Base-by-base conservation (phyloP, 2,329 filamentous ascomycete species). In the Penicillium glabrum region DNA sequence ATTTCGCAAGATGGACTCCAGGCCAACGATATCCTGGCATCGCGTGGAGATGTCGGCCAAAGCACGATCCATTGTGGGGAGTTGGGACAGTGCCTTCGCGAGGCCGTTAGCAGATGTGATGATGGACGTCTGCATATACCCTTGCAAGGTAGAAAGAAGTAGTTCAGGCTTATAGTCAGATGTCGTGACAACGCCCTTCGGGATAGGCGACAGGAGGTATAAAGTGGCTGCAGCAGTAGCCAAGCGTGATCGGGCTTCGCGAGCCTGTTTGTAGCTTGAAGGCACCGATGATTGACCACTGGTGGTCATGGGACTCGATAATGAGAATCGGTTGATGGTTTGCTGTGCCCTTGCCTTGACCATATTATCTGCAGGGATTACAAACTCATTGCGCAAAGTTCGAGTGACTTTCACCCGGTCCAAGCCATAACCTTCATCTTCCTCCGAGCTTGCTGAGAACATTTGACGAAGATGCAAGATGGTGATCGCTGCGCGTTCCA, bases 1-100 rank as follows among this genome's bases (percentile, higher is more conserved):
- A 3, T 80, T 79, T 49, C 86, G 85, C 7, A 98, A 84, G 2
- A 97, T 83, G 1, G 86, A 79, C 76, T 96, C 91, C 3, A 98
- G 79, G 0, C 91, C 91, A n/a, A 96, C 86, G 39, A 98, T 86
- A 68, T 96, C 96, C 71, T 96, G 93, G 70, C 93, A 97, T 46
- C 90, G 84, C 5, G 88, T 86, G 7, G 90, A 89, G 23, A 96
- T 86, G 67, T 98, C 95, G 16, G 85, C 80, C 1, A 98, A 81
- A 0, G 91, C 89, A 51, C 91, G 85, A 47, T 98, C 93, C 29
- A 98, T 82, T 0, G 84, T 89, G 0, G 93, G 90, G 2, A 98
- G 81, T 56, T 91, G 89, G 4, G 88, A 87, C 16, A 99, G 81
- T 0, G 90, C 88, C 23, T 92, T 82, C 1, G 89, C 82, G 10